Base-by-base conservation (phyloP, 2,329 filamentous ascomycete genomes). In the Zymoseptoria ardabiliae region DNA sequence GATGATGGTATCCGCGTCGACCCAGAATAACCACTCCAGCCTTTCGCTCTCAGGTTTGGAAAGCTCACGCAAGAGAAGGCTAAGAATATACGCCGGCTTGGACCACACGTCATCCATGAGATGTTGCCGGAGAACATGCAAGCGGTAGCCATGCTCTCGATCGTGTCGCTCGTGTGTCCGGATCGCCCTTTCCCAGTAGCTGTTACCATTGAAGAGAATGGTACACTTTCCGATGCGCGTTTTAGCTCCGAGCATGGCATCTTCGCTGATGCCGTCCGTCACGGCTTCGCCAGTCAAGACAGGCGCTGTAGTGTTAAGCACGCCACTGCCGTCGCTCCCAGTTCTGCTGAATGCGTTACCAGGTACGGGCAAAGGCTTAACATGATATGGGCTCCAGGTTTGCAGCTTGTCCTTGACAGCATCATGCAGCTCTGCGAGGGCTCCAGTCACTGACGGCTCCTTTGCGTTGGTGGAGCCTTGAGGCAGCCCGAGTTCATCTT, bases 31-130 rank as follows among this genome's bases (percentile, higher is more conserved):
- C 75, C 76, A 78, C 55, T 77, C 72, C 11, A 77, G 64, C 5
- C 75, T 68, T 56, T 76, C 69, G 21, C 65, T 68, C 11, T 70
- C 68, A 0, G 75, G 73, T 60, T 76, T 75, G 8, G 70, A 58
- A 59, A 76, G 69, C 62, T 75, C 73, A 2, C 69, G 65, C 55
- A 77, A 67, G 9, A 78, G 64, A 5, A 77, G 63, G 10, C 71
- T 70, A 9, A 78, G 67, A 30, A 79, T 74, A 61, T 77, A 78
- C 2, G 75, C 77, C 2, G 73, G 72, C 57, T 79, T 79, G 53
- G 72, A 76, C 77, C 77, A 79, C 4, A 76, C 69, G 48, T 75
- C 73, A 54, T 77, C 75, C 17, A 78, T 66, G 1, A 79, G 69
- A 2, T 72, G 63, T 41, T 76, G 69, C 4, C 76, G 75, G 53